Evolutionary conservation across 2,329 filamentous ascomycete genomes (phyloP).

Genomic region (Coniosporium tulheliwenetii): DNA sequence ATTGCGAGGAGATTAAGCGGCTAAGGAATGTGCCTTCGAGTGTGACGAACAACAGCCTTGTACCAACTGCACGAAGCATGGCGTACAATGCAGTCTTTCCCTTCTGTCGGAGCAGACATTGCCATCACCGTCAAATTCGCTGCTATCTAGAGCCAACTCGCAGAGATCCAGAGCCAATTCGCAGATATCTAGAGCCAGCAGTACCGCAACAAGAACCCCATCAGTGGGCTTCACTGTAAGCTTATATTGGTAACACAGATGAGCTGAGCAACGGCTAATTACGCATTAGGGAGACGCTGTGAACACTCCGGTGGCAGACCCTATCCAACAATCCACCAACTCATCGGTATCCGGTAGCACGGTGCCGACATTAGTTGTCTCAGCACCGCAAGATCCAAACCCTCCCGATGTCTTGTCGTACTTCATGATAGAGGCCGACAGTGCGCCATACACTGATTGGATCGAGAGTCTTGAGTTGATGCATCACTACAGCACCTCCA

Average conservation of each 20-base stretch:
- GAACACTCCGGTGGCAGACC: too few species aligned
- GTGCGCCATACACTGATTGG: constrained; percentile 4
- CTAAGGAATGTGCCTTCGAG: constrained; percentile 3
- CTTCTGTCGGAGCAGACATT: not conserved
- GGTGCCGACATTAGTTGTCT: too few species aligned
- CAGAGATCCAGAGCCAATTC: not conserved
- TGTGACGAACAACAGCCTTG: constrained; percentile 15
- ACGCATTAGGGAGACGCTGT: too few species aligned
- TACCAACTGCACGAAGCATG: constrained; percentile 14
- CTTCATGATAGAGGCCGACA: not conserved
- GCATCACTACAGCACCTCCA: constrained; percentile 12
- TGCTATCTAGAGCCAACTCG: not conserved
- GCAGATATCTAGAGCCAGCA: too few species aligned
- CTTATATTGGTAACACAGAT: too few species aligned
- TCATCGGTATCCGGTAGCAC: too few species aligned
- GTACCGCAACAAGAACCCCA: too few species aligned
- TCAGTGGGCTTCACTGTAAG: too few species aligned
- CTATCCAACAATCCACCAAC: too few species aligned
- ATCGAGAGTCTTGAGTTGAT: constrained; percentile 14
- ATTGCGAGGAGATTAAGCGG: not conserved
- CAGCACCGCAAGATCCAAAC: not conserved
- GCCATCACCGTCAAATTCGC: not conserved
- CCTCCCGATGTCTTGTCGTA: not conserved
- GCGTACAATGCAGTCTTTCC: constrained; percentile 14
- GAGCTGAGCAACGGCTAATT: too few species aligned